phyloP scores from a whole-genome alignment of 2,329 filamentous ascomycete species.

The Knoxdaviesia proteae region DNA sequence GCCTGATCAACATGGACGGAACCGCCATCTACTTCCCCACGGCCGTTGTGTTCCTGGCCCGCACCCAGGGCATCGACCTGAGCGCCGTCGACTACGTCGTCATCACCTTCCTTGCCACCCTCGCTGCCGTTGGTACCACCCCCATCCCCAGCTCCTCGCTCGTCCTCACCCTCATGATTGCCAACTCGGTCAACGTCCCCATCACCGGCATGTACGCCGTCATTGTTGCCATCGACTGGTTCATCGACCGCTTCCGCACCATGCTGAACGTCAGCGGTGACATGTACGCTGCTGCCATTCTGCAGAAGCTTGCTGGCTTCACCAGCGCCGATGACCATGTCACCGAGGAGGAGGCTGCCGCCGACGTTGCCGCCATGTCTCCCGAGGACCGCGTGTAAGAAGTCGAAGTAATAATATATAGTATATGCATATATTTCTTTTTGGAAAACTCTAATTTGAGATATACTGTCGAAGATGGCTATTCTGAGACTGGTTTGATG shows the following conservation, averaged over 20 bases:
- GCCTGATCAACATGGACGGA: constrained; percentile 30
- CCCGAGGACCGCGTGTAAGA: too few species aligned
- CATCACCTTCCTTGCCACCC: constrained; percentile 23
- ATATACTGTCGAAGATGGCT: too few species aligned
- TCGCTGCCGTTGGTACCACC: constrained; percentile 30
- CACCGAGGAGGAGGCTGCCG: too few species aligned
- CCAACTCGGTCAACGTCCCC: constrained; percentile 19
- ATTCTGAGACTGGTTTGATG: too few species aligned
- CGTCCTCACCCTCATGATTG: constrained; percentile 30
- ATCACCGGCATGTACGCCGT: constrained; percentile 29
- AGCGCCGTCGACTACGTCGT: constrained; percentile 24
- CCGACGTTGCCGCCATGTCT: too few species aligned
- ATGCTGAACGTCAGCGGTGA: constrained; percentile 29
- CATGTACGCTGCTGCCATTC: constrained; percentile 19
- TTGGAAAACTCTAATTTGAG: too few species aligned
- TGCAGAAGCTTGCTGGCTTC: constrained; percentile 19
- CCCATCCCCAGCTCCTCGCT: constrained; percentile 30
- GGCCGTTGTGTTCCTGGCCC: constrained; percentile 28
- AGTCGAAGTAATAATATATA: too few species aligned
- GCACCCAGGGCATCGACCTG: constrained; percentile 24
- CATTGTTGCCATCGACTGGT: constrained; percentile 32
- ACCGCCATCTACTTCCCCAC: constrained; percentile 34
- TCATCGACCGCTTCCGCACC: constrained; percentile 33
- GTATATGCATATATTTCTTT: too few species aligned
- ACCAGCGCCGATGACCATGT: background rate